phyloP scores from a whole-genome alignment of 805 yeast genomes.

The Ogataea trehaloabstinens region DNA sequence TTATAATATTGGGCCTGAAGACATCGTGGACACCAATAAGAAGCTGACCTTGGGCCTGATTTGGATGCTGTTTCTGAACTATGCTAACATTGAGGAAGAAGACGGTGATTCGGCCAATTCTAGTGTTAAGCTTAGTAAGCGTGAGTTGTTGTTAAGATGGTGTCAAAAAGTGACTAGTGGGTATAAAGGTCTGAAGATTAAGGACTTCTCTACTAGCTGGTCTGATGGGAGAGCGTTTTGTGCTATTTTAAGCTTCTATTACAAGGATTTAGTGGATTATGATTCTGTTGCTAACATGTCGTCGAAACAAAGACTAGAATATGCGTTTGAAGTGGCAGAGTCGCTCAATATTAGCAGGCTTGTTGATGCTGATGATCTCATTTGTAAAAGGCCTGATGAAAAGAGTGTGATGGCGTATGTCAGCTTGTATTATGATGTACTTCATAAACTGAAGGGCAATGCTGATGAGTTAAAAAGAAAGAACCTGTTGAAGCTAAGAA shows the following conservation, averaged over 20 bases:
- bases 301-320: constrained; percentile 31
- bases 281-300: constrained; percentile 27
- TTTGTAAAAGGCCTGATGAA: constrained; percentile 53
- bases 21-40: constrained; percentile 46
- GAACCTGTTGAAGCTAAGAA: constrained; percentile 14
- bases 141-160: constrained; percentile 51
- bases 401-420: constrained; percentile 56
- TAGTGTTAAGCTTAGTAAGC: constrained; percentile 16
- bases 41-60: constrained; percentile 47
- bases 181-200: constrained; percentile 36
- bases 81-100: constrained; percentile 25
- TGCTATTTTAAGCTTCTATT: constrained; percentile 41
- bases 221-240: constrained; percentile 47
- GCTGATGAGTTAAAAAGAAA: constrained; percentile 6
- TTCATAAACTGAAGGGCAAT: constrained; percentile 16
- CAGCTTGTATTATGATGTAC: constrained; percentile 56
- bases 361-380: constrained; percentile 55
- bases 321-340: constrained; percentile 43
- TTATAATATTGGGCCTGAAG: constrained; percentile 47
- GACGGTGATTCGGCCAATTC: constrained; percentile 7
- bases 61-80: constrained; percentile 47
- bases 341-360: constrained; percentile 49
- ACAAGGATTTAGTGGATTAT: constrained; percentile 40
- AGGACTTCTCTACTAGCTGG: constrained; percentile 58
- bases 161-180: constrained; percentile 44